Conservation (phyloP, 2,329 filamentous ascomycete species). For the Microdochium bolleyi region DNA sequence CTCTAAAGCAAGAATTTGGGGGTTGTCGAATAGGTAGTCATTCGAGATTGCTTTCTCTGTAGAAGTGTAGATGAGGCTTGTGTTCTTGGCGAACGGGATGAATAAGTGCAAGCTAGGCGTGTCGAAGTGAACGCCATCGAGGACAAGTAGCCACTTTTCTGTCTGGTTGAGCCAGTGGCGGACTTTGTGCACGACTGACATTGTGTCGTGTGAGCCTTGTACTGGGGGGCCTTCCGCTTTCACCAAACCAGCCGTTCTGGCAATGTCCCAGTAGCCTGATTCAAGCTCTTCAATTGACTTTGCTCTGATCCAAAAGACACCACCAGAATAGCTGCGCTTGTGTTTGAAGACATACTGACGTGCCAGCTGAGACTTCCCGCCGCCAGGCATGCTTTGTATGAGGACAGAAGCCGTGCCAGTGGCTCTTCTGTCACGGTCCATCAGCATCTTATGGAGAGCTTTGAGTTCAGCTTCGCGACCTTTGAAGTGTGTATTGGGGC, state of each 20-base stretch:
- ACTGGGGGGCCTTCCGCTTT: constrained; percentile 30
- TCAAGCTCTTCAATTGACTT: constrained; percentile 50
- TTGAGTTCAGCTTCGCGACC: constrained; percentile 50
- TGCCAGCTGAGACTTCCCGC: constrained; percentile 62
- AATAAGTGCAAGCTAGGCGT: constrained; percentile 48
- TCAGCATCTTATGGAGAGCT: constrained; percentile 50
- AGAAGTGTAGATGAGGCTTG: constrained; percentile 61
- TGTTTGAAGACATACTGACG: constrained; percentile 59
- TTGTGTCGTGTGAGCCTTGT: constrained; percentile 26
- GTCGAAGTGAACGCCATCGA: constrained; percentile 60
- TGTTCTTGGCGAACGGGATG: constrained; percentile 55
- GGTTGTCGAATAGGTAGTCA: constrained; percentile 52
- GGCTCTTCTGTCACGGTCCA: constrained; percentile 44
- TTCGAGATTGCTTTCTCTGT: constrained; percentile 49
- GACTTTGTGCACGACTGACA: constrained; percentile 47
- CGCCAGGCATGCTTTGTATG: constrained; percentile 56
- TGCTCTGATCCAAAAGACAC: constrained; percentile 63
- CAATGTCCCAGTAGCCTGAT: constrained; percentile 59
- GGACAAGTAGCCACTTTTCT: constrained; percentile 58
- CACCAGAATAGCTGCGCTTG: constrained; percentile 51
- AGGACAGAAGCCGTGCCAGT: constrained; percentile 56
- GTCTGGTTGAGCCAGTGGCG: constrained; percentile 52
- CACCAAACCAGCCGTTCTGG: constrained; percentile 43
- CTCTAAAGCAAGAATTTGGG: constrained; percentile 45
- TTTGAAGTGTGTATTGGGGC: constrained; percentile 50